These are phyloP conservation scores for Mrakia hoshinonis DNA, from an alignment of 768 basidiomycete genomes.

Conservation along the genomic window DNA sequence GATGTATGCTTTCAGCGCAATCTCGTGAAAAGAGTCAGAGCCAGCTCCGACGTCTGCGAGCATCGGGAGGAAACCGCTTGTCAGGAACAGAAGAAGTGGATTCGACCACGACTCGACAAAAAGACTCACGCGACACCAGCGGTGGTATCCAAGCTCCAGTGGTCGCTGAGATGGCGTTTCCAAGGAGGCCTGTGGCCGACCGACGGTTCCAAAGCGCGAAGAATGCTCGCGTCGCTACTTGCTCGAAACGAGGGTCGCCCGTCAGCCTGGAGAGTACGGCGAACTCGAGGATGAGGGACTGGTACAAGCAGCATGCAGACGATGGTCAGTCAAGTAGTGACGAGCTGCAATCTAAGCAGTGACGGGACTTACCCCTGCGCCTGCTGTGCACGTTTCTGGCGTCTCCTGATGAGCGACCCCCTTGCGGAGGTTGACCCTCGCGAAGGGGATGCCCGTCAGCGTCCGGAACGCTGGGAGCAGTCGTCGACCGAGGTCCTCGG, in stretches of 20 bases:
- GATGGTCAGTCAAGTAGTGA: not conserved
- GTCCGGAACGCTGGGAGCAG: slow-evolving; percentile 86
- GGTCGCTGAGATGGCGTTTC: slow-evolving; percentile 67
- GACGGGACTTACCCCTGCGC: slow-evolving; percentile 42
- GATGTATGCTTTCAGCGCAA: slow-evolving; percentile 58
- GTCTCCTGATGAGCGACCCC: slow-evolving; percentile 70
- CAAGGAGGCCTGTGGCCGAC: slow-evolving; percentile 70
- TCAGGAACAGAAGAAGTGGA: too few relatives aligned
- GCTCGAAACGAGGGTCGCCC: slow-evolving; percentile 80
- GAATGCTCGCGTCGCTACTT: slow-evolving; percentile 78
- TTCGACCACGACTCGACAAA: not conserved
- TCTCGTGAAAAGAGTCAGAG: slow-evolving; percentile 88
- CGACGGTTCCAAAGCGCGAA: slow-evolving; percentile 89
- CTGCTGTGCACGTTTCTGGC: slow-evolving; percentile 57
- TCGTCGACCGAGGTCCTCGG: slow-evolving; percentile 75
- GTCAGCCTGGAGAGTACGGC: slow-evolving; percentile 85
- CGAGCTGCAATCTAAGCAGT: not conserved
- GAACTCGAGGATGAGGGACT: slow-evolving; percentile 82
- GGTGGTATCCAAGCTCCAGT: slow-evolving; percentile 14
- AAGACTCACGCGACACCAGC: not conserved
- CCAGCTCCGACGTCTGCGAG: slow-evolving; percentile 77
- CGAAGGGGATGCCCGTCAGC: slow-evolving; percentile 82
- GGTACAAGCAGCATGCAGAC: not conserved
- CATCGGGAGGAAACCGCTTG: too few relatives aligned
- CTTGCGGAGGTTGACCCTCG: slow-evolving; percentile 79